Conservation (phyloP, 371 early-diverging fungal species). For the Lichtheimia corymbifera region DNA sequence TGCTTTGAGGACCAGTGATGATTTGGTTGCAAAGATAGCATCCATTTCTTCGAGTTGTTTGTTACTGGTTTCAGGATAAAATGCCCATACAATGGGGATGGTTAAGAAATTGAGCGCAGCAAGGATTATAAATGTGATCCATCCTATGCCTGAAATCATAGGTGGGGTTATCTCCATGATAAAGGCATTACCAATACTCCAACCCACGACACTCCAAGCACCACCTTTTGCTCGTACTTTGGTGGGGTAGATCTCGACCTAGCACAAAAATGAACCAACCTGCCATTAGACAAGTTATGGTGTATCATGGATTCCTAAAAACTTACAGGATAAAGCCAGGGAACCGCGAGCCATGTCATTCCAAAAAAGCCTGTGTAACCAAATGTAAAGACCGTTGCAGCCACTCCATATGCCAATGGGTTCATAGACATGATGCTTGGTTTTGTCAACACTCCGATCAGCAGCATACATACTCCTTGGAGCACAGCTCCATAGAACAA, state of each 20-base stretch:
- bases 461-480: constrained; percentile 34
- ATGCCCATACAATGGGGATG: constrained; percentile 34
- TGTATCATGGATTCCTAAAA: background rate
- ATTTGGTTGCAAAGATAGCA: constrained; percentile 39
- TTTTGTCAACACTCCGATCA: constrained; percentile 36
- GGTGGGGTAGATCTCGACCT: constrained; percentile 38
- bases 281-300: too few species aligned
- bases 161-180: constrained; percentile 47
- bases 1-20: constrained; percentile 35
- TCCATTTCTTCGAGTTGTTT: constrained; percentile 43
- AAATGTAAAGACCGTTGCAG: constrained; percentile 42
- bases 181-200: constrained; percentile 40
- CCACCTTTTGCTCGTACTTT: constrained; percentile 44
- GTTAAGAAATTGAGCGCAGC: constrained; percentile 38
- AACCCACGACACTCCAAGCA: constrained; percentile 45
- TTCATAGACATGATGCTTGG: constrained; percentile 30
- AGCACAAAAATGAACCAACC: background rate
- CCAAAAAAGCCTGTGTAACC: constrained; percentile 43
- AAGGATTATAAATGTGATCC: constrained; percentile 40
- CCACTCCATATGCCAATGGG: constrained; percentile 31
- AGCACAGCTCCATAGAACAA: constrained; percentile 36
- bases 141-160: constrained; percentile 37
- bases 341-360: constrained; percentile 45
- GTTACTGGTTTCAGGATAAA: constrained; percentile 40
- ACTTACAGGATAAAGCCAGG: constrained; percentile 45